Base-by-base conservation (phyloP, 805 yeast genomes). In the Naumovozyma castellii region DNA sequence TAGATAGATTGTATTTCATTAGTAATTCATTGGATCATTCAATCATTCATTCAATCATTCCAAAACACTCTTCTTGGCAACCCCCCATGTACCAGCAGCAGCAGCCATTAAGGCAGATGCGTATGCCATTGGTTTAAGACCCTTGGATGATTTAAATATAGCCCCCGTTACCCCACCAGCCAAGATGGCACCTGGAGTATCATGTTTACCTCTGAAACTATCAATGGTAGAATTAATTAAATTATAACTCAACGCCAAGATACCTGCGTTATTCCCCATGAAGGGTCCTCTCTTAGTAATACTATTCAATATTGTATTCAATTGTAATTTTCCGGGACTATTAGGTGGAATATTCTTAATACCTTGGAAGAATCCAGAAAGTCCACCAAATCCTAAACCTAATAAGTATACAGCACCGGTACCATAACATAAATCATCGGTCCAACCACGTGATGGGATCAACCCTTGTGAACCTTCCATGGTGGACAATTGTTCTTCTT, bases 351-450 rank as follows among this genome's bases (percentile, higher is more conserved):
- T 71, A 59, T 78, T 77, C 45, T 73, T 72, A 41, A 92, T 55
- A 46, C 98, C 97, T 64, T 90, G 96, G 44, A 77, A 75, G 45
- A 88, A 67, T 44, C 98, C 98, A 54, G 78, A 81, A 12, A 79
- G 65, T 44, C 98, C 98, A 65, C 98, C 98, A 34, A 77, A 44
- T 28, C 94, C 94, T 49, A 92, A 72, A 33, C 95, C 94, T 25
- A 83, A 51, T 50, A 92, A 71, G 60, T 92, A 92, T 38, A 87
- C 86, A 5, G 95, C 79, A 64, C 98, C 98, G 9, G 97, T 83
- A 51, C 98, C 98, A 64, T 92, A 92, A 73, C 97, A 87, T 48
- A 92, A 72, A 67, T 92, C 97, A 62, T 92, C 98, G 13, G 87
- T 75, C 94, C 96, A 92, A 52, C 94, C 95, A 67, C 97, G 80